Percentiles rank a stretch among this genome's conserved stretches.
These are phyloP conservation scores for Solanum hybrid DNA, from an alignment of 305 asterid species.

Conservation along the genomic window DNA sequence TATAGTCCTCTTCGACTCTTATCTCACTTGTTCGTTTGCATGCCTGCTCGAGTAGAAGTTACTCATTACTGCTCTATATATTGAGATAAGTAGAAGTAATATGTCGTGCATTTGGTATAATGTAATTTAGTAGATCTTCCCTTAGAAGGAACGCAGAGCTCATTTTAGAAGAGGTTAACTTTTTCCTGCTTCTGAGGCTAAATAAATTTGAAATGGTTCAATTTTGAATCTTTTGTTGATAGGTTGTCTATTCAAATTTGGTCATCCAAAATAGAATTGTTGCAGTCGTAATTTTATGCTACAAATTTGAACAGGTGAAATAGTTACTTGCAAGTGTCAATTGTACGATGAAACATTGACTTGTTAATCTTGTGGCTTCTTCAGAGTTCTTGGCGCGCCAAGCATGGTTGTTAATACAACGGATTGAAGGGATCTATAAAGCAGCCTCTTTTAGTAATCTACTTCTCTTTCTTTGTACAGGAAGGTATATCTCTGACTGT, in stretches of 20 bases:
- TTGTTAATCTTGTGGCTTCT: slow-evolving; percentile 1
- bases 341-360: neutral
- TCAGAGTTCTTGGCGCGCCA: slow-evolving; percentile 76
- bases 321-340: neutral
- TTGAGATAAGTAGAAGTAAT: neutral
- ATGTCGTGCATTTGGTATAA: neutral
- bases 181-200: neutral
- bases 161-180: neutral
- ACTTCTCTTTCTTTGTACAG: slow-evolving; percentile 72
- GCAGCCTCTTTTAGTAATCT: slow-evolving; percentile 83
- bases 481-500: slow-evolving; percentile 43
- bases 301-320: neutral
- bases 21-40: neutral
- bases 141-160: neutral
- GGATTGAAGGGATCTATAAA: slow-evolving; percentile 67
- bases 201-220: neutral
- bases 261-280: neutral
- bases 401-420: slow-evolving; percentile 68
- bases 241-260: neutral
- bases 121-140: neutral
- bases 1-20: slow-evolving; percentile 7
- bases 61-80: neutral
- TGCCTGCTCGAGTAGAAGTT: neutral
- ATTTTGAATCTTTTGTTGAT: neutral
- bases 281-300: neutral